Percentiles rank a stretch among this genome's conserved stretches.
These are phyloP conservation scores for Torulaspora quercuum DNA, from an alignment of 805 yeast genomes.

Conservation along the genomic window DNA sequence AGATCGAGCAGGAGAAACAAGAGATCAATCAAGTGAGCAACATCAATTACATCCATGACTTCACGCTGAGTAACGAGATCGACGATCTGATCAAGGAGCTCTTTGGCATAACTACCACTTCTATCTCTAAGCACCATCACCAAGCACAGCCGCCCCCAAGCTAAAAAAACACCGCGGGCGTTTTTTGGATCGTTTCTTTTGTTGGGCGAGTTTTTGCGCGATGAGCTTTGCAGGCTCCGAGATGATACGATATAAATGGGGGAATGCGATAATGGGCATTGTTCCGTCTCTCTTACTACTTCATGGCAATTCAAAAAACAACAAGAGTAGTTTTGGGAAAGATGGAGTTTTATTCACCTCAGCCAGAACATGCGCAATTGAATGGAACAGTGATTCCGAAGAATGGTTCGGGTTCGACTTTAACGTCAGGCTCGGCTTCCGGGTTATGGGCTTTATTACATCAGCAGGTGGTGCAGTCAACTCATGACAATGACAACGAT, in stretches of 20 bases:
- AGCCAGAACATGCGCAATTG: constrained; percentile 35
- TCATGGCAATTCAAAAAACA: background rate
- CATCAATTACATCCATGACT: constrained; percentile 33
- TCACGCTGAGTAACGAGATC: constrained; percentile 37
- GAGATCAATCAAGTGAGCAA: constrained; percentile 29
- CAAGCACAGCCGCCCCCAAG: constrained; percentile 4
- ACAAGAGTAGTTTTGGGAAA: background rate
- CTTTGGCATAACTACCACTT: constrained; percentile 27
- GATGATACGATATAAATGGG: constrained; percentile 7
- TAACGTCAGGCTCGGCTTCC: too few species aligned
- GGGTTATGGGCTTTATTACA: constrained; percentile 17
- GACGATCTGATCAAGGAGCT: constrained; percentile 37
- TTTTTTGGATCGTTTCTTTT: constrained; percentile 1
- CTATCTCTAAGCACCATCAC: too few species aligned
- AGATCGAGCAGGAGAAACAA: constrained; percentile 27
- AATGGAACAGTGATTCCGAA: constrained; percentile 18
- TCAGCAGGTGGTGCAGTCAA: constrained; percentile 22
- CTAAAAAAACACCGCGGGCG: too few species aligned
- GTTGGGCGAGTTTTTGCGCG: constrained; percentile 8
- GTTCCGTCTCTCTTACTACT: background rate
- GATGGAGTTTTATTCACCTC: constrained; percentile 36
- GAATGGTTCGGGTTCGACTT: constrained; percentile 18
- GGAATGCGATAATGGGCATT: too few species aligned
- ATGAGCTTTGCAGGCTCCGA: constrained; percentile 7
- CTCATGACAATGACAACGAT: constrained; percentile 10